A percentile compares a stretch with the other conserved stretches of the same genome.
phyloP scores from a whole-genome alignment of 495 filamentous ascomycete genomes.

The Tirmania nivea region DNA sequence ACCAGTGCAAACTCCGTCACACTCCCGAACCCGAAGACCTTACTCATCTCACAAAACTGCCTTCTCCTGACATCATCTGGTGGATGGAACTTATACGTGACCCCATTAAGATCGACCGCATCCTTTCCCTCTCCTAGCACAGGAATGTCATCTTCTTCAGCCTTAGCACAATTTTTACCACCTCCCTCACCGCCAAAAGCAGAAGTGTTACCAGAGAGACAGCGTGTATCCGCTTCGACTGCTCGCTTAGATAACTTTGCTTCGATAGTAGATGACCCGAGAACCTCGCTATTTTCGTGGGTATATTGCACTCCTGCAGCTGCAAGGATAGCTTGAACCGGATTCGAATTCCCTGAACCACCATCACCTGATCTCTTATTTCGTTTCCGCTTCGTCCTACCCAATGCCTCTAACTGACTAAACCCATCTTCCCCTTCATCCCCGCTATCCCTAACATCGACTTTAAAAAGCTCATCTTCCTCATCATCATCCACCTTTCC shows the following conservation, averaged over 20 bases:
- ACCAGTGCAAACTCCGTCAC: constrained; percentile 76
- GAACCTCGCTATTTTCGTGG: constrained; percentile 88
- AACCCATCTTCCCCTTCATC: constrained; percentile 41
- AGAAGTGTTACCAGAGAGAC: constrained; percentile 22
- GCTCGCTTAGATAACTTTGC: constrained; percentile 55
- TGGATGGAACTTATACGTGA: constrained; percentile 39
- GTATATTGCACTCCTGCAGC: constrained; percentile 84
- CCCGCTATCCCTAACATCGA: constrained; percentile 26
- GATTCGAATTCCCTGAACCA: constrained; percentile 32
- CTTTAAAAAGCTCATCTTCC: constrained; percentile 20
- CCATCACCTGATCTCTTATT: constrained; percentile 22
- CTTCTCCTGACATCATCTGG: constrained; percentile 49
- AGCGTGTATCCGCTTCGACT: constrained; percentile 36
- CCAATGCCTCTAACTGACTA: constrained; percentile 50
- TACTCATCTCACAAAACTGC: constrained; percentile 83
- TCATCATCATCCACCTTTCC: constrained; percentile 18
- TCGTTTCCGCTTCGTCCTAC: constrained; percentile 22
- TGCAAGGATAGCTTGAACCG: constrained; percentile 74
- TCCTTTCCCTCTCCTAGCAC: neutral
- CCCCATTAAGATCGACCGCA: neutral
- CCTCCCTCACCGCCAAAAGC: constrained; percentile 18
- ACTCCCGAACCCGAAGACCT: constrained; percentile 50
- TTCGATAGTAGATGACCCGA: constrained; percentile 73
- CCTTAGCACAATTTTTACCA: constrained; percentile 1
- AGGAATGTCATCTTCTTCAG: neutral